Evolutionary conservation across 192 early-diverging fungal species (phyloP).

Genomic region (Podila clonocystis): DNA sequence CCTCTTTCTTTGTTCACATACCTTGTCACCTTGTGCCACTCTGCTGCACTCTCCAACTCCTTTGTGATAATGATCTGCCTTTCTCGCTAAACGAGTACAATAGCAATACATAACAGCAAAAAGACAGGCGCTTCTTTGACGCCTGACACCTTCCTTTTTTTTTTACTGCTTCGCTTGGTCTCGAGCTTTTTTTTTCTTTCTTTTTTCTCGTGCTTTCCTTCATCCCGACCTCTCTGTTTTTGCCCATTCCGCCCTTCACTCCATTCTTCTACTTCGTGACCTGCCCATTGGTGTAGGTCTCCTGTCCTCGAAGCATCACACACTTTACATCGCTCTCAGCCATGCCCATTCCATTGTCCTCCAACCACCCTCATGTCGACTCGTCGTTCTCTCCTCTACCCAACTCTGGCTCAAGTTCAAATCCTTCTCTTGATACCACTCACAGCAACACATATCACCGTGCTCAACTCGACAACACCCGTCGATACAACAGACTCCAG

Average conservation of each 20-base stretch:
- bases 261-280: not conserved
- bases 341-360: conserved; percentile 4
- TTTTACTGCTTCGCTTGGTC: no score
- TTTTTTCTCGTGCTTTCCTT: not conserved
- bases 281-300: conserved; percentile 7
- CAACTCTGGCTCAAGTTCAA: not conserved
- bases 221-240: no score
- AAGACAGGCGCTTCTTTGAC: no score
- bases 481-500: conserved; percentile 37
- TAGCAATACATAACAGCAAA: no score
- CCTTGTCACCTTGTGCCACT: no score
- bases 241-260: conserved; percentile 2
- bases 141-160: no score
- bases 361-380: not conserved
- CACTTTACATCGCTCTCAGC: not conserved
- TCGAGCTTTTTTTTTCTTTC: no score
- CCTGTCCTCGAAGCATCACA: not conserved
- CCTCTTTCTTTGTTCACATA: no score
- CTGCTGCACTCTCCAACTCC: no score
- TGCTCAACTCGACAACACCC: conserved; percentile 15
- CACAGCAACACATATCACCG: not conserved
- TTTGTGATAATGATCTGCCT: no score
- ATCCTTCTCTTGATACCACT: not conserved
- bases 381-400: not conserved
- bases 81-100: no score